These are phyloP conservation scores for Pyrenochaeta sp. DNA, from an alignment of 2,329 filamentous ascomycete species.

Conservation along the genomic window DNA sequence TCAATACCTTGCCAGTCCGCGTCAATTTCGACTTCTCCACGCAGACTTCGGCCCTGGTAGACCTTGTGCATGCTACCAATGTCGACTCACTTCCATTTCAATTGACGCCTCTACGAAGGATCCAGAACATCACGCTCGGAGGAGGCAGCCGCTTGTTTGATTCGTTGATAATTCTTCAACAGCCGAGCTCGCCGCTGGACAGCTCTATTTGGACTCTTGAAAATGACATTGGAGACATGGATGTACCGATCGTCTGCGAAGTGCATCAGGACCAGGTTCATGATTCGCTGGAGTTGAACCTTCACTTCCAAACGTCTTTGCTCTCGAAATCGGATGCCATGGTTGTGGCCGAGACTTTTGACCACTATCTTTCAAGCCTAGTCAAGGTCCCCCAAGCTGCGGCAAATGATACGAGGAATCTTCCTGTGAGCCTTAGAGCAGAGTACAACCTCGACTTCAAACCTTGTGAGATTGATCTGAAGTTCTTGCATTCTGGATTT, in stretches of 20 bases:
- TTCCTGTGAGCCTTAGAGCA: slow-evolving; percentile 31
- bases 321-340: slow-evolving; percentile 36
- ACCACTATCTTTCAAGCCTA: slow-evolving; percentile 33
- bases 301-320: slow-evolving; percentile 62
- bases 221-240: slow-evolving; percentile 69
- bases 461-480: slow-evolving; percentile 6
- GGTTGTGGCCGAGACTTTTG: slow-evolving; percentile 38
- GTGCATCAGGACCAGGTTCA: slow-evolving; percentile 63
- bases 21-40: slow-evolving; percentile 58
- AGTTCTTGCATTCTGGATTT: slow-evolving; percentile 49
- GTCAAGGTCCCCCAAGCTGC: slow-evolving; percentile 25
- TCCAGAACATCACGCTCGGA: slow-evolving; percentile 64
- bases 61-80: slow-evolving; percentile 68
- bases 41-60: slow-evolving; percentile 66
- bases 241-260: slow-evolving; percentile 79
- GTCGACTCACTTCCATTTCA: slow-evolving; percentile 71
- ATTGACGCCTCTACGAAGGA: slow-evolving; percentile 74
- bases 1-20: slow-evolving; percentile 84
- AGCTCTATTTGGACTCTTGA: slow-evolving; percentile 59
- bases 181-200: slow-evolving; percentile 57
- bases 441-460: slow-evolving; percentile 31
- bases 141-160: slow-evolving; percentile 73
- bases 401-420: slow-evolving; percentile 29
- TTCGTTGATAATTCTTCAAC: slow-evolving; percentile 80
- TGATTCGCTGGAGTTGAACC: slow-evolving; percentile 63